Base-by-base conservation (phyloP, 148 eudicot species). In the Pouteria glomerata region DNA sequence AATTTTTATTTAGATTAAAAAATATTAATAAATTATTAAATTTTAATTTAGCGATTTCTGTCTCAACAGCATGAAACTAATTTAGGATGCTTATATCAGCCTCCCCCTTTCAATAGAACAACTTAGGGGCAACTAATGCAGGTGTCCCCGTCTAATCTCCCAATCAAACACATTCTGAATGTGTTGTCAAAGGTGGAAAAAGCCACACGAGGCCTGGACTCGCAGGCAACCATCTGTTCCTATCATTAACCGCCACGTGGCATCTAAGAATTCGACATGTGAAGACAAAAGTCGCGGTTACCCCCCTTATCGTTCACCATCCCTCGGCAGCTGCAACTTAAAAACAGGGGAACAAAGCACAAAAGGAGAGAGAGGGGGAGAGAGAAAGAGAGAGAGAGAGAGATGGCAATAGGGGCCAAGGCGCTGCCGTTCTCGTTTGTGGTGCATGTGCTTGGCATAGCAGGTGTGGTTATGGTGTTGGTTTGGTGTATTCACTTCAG, bases 401-500 rank as follows among this genome's bases (percentile, higher is more conserved):
- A 29, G 70, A 89, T 84, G 88, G 87, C 83, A 39, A 57, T 68
- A 0, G 81, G 53, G 16, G 66, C 84, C 56, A 86, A 81, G 70
- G 89, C 89, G 41, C 27, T 76, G 76, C 79, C 79, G 8, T 31
- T 90, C 56, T 79, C 96, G 7, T 81, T 45, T 42, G 91, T 77
- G 71, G 88, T 83, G 8, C 96, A 92, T 76, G 69, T 69, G 70
- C 79, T 89, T 26, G 97, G 78, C 4, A 39, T 86, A n/a, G 85
- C 81, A 14, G 80, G 74, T 12, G 89, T 91, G 24, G 82, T 90
- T 19, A 21, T 93, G 93, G 98, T 93, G 34, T 65, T 93, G 52
- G 75, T 93, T 12, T 93, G 96, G 98, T 70, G 65, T 57, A 80
- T 88, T 50, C 48, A 76, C 75, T 90, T 88, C 77, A 81, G 91